A percentile compares a stretch with the other conserved stretches of the same genome.
Evolutionary conservation across 1,284 basidiomycete genomes (phyloP).

Genomic region (Ustilago bromivora): DNA sequence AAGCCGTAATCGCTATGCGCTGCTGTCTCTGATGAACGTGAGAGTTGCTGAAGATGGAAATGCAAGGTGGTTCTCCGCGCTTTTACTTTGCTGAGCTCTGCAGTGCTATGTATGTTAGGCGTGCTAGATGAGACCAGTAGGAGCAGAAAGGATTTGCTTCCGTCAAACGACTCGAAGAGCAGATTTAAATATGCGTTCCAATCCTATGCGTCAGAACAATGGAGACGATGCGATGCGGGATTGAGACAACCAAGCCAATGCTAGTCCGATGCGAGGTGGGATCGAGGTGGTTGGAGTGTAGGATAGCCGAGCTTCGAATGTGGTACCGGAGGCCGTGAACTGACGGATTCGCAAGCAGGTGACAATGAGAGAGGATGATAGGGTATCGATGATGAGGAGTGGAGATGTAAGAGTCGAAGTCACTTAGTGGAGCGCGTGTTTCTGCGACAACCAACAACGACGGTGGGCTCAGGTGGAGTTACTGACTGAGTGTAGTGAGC

Average conservation of each 20-base stretch:
- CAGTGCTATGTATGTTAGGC: neutral
- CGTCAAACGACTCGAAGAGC: neutral
- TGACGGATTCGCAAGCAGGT: neutral
- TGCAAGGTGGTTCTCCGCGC: neutral
- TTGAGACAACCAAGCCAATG: neutral
- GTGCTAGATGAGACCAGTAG: neutral
- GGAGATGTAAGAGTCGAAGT: neutral
- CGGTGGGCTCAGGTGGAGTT: constrained; percentile 9
- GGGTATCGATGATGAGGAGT: neutral
- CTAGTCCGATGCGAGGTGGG: constrained; percentile 1
- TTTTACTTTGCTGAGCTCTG: neutral
- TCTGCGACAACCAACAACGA: constrained; percentile 3
- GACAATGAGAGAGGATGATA: constrained; percentile 1
- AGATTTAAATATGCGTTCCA: neutral
- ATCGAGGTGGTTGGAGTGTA: constrained; percentile 16
- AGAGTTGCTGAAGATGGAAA: neutral
- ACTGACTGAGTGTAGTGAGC: constrained; percentile 1
- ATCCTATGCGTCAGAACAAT: neutral
- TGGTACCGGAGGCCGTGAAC: neutral
- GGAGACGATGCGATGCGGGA: neutral
- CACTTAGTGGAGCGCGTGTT: neutral
- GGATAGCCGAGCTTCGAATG: neutral
- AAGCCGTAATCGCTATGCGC: constrained; percentile 7
- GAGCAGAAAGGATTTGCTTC: neutral
- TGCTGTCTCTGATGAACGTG: neutral